Evolutionary conservation across 768 basidiomycete species (phyloP).

Genomic region (Multifurca ochricompacta): DNA sequence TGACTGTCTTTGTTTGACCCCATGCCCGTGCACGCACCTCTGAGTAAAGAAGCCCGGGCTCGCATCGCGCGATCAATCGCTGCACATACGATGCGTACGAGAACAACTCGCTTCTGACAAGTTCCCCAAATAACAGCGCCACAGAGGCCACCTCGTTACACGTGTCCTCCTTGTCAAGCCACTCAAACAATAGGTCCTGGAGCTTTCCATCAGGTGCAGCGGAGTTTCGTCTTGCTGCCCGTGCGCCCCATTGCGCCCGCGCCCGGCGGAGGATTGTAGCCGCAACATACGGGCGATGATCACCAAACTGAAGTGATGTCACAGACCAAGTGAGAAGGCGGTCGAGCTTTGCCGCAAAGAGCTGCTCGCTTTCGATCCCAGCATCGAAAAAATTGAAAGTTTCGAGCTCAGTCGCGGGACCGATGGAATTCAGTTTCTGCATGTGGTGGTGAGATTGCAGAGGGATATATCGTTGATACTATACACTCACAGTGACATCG

Average conservation of each 20-base stretch:
- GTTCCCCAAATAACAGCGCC: conserved; percentile 61
- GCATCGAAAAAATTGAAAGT: conserved; percentile 51
- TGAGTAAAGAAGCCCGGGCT: conserved; percentile 45
- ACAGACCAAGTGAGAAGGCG: conserved; percentile 75
- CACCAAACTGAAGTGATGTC: conserved; percentile 73
- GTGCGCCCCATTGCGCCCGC: conserved; percentile 51
- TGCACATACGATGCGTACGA: conserved; percentile 71
- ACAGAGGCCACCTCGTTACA: conserved; percentile 48
- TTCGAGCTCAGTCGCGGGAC: conserved; percentile 52
- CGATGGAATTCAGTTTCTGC: conserved; percentile 73
- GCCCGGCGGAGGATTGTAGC: conserved; percentile 60
- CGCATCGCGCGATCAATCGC: conserved; percentile 73
- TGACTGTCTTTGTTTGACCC: background rate
- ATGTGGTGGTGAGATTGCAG: background rate
- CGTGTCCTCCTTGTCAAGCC: conserved; percentile 67
- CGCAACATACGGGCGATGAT: conserved; percentile 71
- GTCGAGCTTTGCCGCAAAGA: conserved; percentile 63
- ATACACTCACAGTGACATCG: conserved; percentile 37
- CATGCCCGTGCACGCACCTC: conserved; percentile 38
- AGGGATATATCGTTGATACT: background rate
- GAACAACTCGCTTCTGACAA: conserved; percentile 63
- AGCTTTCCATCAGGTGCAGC: conserved; percentile 53
- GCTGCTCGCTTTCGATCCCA: conserved; percentile 24
- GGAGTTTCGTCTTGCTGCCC: conserved; percentile 55
- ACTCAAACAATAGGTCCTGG: conserved; percentile 73